Conservation (phyloP, 305 asterid genomes). For the Striga hermonthica region DNA sequence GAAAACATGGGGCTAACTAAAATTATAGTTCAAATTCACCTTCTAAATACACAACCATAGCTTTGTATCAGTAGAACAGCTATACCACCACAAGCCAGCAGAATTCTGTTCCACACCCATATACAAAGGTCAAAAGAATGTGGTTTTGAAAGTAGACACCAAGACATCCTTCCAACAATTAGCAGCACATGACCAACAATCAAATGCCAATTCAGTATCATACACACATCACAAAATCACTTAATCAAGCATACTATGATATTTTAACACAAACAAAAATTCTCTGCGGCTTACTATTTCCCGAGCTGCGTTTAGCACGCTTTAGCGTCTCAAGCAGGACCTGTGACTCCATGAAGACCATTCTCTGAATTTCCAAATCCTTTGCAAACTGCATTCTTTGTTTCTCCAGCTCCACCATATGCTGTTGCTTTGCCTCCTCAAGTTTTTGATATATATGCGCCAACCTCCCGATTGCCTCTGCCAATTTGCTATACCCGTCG, state of each 20-base stretch:
- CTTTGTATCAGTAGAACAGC: not conserved
- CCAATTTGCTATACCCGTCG: constrained; percentile 56
- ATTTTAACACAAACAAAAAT: not conserved
- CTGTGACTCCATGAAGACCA: constrained; percentile 76
- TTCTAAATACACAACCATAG: not conserved
- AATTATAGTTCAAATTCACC: not conserved
- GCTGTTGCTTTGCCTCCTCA: constrained; percentile 77
- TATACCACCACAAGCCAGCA: not conserved
- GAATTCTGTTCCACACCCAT: constrained; percentile 11
- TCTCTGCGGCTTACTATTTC: constrained; percentile 43
- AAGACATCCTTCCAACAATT: constrained; percentile 2
- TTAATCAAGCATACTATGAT: constrained; percentile 12
- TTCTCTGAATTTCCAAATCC: constrained; percentile 87
- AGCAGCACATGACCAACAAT: constrained; percentile 16
- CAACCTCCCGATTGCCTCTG: constrained; percentile 63
- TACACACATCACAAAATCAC: not conserved
- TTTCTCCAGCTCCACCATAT: constrained; percentile 87
- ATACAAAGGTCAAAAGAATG: not conserved
- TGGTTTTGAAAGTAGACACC: not conserved
- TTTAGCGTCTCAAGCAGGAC: constrained; percentile 64
- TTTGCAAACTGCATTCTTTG: constrained; percentile 80
- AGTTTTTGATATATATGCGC: constrained; percentile 68
- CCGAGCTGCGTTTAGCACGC: constrained; percentile 45
- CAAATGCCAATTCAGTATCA: not conserved
- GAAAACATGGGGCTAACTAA: too few relatives aligned